phyloP scores from a whole-genome alignment of 2,329 filamentous ascomycete genomes.

The Ceratocystis colombiana region DNA sequence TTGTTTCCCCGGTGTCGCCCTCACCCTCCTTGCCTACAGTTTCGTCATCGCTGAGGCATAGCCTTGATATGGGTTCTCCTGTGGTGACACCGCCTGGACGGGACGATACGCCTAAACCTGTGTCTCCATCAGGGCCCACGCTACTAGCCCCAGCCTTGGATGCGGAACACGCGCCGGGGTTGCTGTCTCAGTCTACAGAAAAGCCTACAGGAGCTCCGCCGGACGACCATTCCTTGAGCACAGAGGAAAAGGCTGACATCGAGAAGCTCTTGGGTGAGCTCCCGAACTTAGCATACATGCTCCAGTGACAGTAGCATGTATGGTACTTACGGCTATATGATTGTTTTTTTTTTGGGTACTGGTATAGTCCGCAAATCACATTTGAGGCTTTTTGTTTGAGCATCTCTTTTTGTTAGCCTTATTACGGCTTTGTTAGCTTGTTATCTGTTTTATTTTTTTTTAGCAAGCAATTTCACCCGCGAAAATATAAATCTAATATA shows the following conservation, averaged over 20 bases:
- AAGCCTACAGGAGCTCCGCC: not conserved
- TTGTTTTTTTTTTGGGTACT: not conserved
- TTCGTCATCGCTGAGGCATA: slow-evolving; percentile 8
- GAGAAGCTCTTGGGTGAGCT: slow-evolving; percentile 11
- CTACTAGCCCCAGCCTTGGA: not conserved
- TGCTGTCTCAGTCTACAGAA: not conserved
- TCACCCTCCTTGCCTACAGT: not conserved
- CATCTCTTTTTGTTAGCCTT: not conserved
- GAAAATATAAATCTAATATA: not conserved
- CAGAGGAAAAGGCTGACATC: slow-evolving; percentile 1
- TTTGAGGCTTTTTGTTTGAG: not conserved
- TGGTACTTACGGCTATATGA: not conserved
- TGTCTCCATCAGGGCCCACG: not conserved
- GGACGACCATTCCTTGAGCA: not conserved
- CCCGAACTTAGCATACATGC: slow-evolving; percentile 22
- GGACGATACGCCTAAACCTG: not conserved
- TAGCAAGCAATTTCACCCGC: not conserved
- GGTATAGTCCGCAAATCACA: not conserved
- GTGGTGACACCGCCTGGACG: not conserved
- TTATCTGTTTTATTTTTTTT: not conserved
- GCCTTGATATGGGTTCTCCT: not conserved
- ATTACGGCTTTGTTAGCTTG: not conserved
- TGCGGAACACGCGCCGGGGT: not conserved
- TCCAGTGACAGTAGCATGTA: not conserved
- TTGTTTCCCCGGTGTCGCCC: not conserved